These are phyloP conservation scores for Pyrenula massariospora DNA, from an alignment of 495 filamentous ascomycete species.

Conservation along the genomic window DNA sequence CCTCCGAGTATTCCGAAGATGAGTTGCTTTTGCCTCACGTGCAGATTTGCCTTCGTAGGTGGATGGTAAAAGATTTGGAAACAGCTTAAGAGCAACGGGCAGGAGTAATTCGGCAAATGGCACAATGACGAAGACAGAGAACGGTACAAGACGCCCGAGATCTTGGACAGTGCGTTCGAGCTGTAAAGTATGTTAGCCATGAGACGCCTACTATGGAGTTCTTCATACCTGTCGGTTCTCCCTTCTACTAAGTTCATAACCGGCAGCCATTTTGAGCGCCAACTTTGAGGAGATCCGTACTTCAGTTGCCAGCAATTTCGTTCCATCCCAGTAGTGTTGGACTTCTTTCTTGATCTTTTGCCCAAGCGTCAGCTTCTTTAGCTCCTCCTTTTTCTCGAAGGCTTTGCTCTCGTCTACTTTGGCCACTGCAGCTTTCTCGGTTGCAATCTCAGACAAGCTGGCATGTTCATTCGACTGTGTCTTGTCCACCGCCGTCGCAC, in stretches of 20 bases:
- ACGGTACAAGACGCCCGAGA: slow-evolving; percentile 83
- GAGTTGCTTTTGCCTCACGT: slow-evolving; percentile 76
- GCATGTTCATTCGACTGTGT: slow-evolving; percentile 30
- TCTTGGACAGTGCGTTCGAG: slow-evolving; percentile 88
- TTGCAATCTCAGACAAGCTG: slow-evolving; percentile 31
- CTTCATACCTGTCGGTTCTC: slow-evolving; percentile 68
- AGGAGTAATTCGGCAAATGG: slow-evolving; percentile 95
- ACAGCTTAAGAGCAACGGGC: slow-evolving; percentile 82
- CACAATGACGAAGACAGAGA: slow-evolving; percentile 93
- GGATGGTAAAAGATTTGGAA: slow-evolving; percentile 93
- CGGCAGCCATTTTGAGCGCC: slow-evolving; percentile 92
- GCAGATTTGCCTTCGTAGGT: slow-evolving; percentile 90
- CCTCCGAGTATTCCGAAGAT: slow-evolving; percentile 75
- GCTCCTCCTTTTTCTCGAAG: slow-evolving; percentile 60
- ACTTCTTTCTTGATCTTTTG: slow-evolving; percentile 90
- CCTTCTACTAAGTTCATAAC: slow-evolving; percentile 90
- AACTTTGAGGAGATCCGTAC: slow-evolving; percentile 83
- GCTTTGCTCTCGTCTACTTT: slow-evolving; percentile 38
- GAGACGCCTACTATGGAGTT: not conserved
- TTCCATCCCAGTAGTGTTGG: slow-evolving; percentile 97
- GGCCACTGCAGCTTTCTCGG: slow-evolving; percentile 28
- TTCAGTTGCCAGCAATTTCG: slow-evolving; percentile 90
- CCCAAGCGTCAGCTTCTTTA: slow-evolving; percentile 74
- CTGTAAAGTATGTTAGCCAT: slow-evolving; percentile 19
- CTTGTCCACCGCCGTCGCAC: slow-evolving; percentile 27